phyloP scores from a whole-genome alignment of 306 rosid genomes.

The Quercus glauca region DNA sequence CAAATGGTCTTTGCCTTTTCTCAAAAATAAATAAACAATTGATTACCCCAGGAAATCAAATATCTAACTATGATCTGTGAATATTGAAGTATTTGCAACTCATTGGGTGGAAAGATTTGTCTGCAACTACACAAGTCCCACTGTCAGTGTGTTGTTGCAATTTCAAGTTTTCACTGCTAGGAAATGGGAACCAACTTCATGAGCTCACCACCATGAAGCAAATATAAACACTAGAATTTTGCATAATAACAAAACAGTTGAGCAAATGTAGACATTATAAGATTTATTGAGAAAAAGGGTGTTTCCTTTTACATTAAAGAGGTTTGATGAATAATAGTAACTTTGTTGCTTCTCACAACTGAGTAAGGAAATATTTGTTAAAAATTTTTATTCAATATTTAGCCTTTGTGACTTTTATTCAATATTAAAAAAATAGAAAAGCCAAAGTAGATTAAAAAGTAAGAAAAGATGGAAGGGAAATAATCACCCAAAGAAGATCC shows the following conservation, averaged over 20 bases:
- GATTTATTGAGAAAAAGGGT: neutral
- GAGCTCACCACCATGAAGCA: neutral
- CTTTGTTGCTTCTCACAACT: neutral
- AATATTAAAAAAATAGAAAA: too few species aligned
- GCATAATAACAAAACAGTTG: neutral
- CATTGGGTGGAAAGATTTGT: neutral
- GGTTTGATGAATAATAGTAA: slow-evolving; percentile 10
- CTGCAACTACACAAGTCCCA: neutral
- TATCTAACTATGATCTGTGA: neutral
- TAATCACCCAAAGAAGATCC: too few species aligned
- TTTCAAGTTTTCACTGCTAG: neutral
- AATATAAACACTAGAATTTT: neutral
- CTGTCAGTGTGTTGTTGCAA: neutral
- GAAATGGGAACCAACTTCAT: neutral
- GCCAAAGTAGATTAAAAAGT: too few species aligned
- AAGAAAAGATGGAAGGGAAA: too few species aligned
- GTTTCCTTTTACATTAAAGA: neutral
- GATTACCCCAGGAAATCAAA: neutral
- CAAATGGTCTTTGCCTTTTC: too few species aligned
- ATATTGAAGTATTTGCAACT: neutral
- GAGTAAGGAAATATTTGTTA: neutral
- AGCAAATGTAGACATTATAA: neutral
- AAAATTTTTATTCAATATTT: too few species aligned
- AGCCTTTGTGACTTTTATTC: too few species aligned
- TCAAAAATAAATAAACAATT: neutral